Evolutionary conservation across 208 protist species (phyloP).

Genomic region (Trypanosoma scelopori): DNA sequence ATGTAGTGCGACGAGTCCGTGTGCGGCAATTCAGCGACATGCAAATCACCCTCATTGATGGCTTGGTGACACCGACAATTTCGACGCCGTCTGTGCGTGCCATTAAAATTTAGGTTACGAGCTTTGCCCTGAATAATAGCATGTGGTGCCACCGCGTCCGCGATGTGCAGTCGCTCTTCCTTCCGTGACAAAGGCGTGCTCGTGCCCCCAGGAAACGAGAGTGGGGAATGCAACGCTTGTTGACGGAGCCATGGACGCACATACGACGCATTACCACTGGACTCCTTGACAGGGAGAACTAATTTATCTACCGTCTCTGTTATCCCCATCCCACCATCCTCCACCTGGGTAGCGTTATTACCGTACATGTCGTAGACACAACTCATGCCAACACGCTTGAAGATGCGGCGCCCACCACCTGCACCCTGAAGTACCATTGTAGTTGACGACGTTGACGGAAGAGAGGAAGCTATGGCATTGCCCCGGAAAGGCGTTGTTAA

Average conservation of each 20-base stretch:
- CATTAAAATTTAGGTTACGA: conserved; percentile 6
- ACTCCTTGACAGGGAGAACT: background rate
- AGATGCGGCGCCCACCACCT: conserved; percentile 18
- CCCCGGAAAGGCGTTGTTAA: background rate
- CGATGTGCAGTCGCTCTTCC: no score
- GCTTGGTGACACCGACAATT: conserved; percentile 7
- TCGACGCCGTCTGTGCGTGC: background rate
- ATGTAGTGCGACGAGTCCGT: conserved; percentile 21
- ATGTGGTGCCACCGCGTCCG: no score
- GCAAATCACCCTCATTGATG: conserved; percentile 7
- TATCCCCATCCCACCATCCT: background rate
- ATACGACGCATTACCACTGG: background rate
- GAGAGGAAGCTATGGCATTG: background rate
- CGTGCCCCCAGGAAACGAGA: no score
- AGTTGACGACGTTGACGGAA: background rate
- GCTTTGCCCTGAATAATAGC: background rate
- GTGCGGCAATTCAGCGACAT: conserved; percentile 8
- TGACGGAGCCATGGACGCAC: conserved; percentile 3
- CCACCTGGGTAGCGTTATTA: background rate
- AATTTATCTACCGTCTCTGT: background rate
- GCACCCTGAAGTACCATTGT: background rate
- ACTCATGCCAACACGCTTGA: conserved; percentile 20
- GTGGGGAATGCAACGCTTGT: background rate
- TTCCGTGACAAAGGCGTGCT: background rate
- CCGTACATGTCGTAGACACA: conserved; percentile 6